Evolutionary conservation across 1,284 basidiomycete species (phyloP), one percentile per base, ranked within the genome.

Genomic region (Jaminaea rosea): DNA sequence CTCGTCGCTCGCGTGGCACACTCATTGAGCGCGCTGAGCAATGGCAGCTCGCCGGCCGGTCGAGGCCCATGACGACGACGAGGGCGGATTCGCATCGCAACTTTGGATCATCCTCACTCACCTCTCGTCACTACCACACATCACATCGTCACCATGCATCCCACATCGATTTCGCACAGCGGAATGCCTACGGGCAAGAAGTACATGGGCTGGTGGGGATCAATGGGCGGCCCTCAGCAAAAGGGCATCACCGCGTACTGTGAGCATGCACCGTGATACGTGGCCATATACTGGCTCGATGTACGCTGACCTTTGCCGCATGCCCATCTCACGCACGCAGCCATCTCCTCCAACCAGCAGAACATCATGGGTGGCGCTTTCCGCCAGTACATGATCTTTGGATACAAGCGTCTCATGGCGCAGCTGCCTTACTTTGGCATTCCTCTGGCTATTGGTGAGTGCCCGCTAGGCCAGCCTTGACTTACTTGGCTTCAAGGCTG

Each of bases 161-260:
- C 52, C 11, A 23, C 52, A 19, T 13, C 13, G 11, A 19, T 34
- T 15, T 3, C 26, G 10, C 57, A 62, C 49, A 62, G 62, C 37
- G 63, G 63, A 26, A 69, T 69, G 67, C 67, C 67, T 48, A 65
- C 67, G 44, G 67, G 67, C 56, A 60, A 59, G 50, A 69, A 65
- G 58, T 69, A 62, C 52, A 67, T 72, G 60, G 71, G 71, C 27
- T 73, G 71, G 71, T 73, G 66, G 67, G 71, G 71, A n/a, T 59
- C 55, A 51, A 63, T 73, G 58, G 71, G 69, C 31, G 69, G 71
- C 21, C 71, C 71, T 13, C 47, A 57, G 21, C 71, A 73, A 47
- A 59, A 58, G 47, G 69, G 69, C n/a, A 65, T 73, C 48, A 53
- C 51, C 19, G 54, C 60, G 50, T 73, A 72, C 62, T 42, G 63